These are phyloP conservation scores for Durio zibethinus DNA, from an alignment of 345 rosid species.

Conservation along the genomic window DNA sequence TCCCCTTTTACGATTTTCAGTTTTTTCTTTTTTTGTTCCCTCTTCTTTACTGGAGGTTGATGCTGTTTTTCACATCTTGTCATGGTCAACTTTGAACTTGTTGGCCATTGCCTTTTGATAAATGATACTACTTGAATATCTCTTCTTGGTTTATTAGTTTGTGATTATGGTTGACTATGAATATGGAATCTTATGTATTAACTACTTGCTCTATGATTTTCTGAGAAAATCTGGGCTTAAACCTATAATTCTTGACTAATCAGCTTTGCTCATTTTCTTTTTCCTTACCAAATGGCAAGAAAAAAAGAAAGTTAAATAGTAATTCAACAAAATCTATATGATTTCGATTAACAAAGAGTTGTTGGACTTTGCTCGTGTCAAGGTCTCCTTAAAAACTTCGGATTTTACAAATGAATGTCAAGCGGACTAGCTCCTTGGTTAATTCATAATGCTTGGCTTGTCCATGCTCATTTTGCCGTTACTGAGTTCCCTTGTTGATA, in stretches of 20 bases:
- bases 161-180: constrained; percentile 5
- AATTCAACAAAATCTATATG: not conserved
- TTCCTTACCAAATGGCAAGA: not conserved
- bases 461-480: not conserved
- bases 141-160: not conserved
- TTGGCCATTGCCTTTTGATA: not conserved
- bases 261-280: not conserved
- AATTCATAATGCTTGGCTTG: not conserved
- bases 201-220: not conserved
- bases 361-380: not conserved
- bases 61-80: not conserved
- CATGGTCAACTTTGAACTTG: constrained; percentile 3
- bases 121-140: constrained; percentile 4
- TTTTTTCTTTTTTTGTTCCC: not conserved
- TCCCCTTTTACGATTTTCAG: not conserved
- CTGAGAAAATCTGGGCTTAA: not conserved
- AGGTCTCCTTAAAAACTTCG: not conserved
- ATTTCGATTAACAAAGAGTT: not conserved
- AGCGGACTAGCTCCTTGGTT: not conserved
- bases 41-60: not conserved
- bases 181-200: constrained; percentile 5
- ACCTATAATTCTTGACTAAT: not conserved
- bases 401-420: not conserved
- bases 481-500: not conserved
- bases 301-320: not conserved